Percentiles rank a stretch among this genome's conserved stretches.
These are phyloP conservation scores for Plasmodium vivax DNA, from an alignment of 169 alveolate genomes.

Conservation along the genomic window DNA sequence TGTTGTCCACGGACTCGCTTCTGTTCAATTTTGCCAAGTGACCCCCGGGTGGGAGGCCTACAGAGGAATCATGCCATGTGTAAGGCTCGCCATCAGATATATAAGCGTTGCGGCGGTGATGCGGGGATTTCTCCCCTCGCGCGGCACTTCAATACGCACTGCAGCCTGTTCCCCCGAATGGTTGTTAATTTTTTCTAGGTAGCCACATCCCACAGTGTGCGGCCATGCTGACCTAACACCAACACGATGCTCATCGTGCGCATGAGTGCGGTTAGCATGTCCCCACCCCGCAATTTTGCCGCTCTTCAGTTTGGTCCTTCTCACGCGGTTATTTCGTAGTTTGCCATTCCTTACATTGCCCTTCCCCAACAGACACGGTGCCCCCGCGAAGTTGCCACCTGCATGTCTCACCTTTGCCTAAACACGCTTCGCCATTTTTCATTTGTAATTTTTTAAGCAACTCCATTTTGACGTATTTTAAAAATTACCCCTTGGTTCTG, in stretches of 20 bases:
- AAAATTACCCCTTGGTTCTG: not conserved
- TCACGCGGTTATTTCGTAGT: not conserved
- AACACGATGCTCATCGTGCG: not conserved
- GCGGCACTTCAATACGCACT: not conserved
- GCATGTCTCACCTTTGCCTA: not conserved
- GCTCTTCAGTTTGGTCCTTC: not conserved
- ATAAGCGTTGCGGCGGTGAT: not conserved
- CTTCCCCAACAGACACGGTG: not conserved
- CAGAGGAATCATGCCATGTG: not conserved
- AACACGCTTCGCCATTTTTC: not conserved
- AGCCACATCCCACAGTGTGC: not conserved
- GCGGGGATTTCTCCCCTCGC: not conserved
- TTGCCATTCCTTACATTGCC: not conserved
- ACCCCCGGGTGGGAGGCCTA: not conserved
- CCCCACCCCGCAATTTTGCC: not conserved
- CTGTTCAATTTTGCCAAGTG: constrained; percentile 73
- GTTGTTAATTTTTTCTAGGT: not conserved
- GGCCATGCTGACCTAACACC: not conserved
- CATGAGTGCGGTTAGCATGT: not conserved
- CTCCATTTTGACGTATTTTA: not conserved
- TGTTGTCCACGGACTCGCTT: constrained; percentile 80
- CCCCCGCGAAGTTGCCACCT: not conserved
- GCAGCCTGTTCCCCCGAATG: not conserved
- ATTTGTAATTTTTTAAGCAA: not conserved
- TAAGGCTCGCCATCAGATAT: too few relatives aligned